Evolutionary conservation across 176 grass and related monocot genomes (phyloP).

Genomic region (Oryza punctata): DNA sequence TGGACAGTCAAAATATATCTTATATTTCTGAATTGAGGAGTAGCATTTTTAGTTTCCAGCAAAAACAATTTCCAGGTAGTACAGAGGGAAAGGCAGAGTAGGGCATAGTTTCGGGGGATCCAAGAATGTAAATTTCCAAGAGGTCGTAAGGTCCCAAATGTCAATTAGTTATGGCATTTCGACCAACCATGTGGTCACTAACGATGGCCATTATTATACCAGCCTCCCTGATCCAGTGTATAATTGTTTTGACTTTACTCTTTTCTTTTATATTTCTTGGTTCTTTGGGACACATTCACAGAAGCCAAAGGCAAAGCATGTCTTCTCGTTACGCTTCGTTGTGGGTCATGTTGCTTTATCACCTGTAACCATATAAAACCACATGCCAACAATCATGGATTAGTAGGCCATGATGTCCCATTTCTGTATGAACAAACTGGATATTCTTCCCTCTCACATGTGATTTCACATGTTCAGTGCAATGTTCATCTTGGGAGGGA

Average conservation of each 20-base stretch:
- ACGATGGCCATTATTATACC: not conserved
- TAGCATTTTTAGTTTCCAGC: too few species aligned
- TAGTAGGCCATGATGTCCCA: not conserved
- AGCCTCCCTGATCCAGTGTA: not conserved
- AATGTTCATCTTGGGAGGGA: not conserved
- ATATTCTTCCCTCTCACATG: not conserved
- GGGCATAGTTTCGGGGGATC: not conserved
- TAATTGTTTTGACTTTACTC: not conserved
- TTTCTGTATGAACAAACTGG: not conserved
- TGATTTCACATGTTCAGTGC: constrained; percentile 10
- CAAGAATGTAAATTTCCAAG: not conserved
- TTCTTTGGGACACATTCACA: not conserved
- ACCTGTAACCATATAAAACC: not conserved
- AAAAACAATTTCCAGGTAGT: too few species aligned
- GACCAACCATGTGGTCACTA: not conserved
- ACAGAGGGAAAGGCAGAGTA: too few species aligned
- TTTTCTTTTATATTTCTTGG: not conserved
- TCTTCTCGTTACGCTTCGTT: not conserved
- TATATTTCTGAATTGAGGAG: too few species aligned
- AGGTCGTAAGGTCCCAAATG: not conserved
- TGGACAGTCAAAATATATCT: too few species aligned
- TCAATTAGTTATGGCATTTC: not conserved
- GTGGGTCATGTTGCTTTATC: not conserved
- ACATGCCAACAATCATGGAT: not conserved
- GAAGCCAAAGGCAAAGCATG: not conserved